Base-by-base conservation (phyloP, 1,284 basidiomycete species). In the Puccinia coronata region DNA sequence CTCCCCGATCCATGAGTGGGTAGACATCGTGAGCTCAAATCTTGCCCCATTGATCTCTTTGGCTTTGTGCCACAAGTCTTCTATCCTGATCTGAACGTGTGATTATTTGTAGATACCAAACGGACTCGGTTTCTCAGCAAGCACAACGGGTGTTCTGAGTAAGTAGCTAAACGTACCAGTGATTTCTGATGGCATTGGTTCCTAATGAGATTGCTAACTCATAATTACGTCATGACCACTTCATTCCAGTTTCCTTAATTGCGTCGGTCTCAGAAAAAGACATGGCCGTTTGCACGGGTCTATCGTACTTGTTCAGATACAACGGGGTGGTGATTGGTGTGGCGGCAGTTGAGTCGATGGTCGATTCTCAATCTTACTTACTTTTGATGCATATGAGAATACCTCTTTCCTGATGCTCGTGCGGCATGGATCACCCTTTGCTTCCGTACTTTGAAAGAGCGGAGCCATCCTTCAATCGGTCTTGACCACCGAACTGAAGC, bases 241-340 rank as follows among this genome's bases (percentile, higher is more conserved):
- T 20, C 14, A 8, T 8, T 20, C 23, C 59, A 59, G 67, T 71
- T 61, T 71, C 79, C 25, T 83, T 86, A 43, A 86, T 86, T 82
- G 85, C 86, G 75, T 75, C 75, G 18, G 86, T 86, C 0, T 80
- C 83, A 1, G 79, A 83, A 5, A 55, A 80, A 3, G 82, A 85
- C 9, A 84, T 86, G 16, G 85, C 85, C 11, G 85, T 86, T 14
- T 84, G 84, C 5, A 86, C 86, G 4, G 84, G 83, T 39, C 84
- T 86, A 83, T 84, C 84, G 70, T 86, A 86, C 78, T 83, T 86
- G 65, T 85, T 86, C 25, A 83, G 86, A 61, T 84, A 84, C 31
- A 84, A 85, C 14, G 86, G 86, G 25, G 86, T 86, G 81, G 85
- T 86, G 47, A 71, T 86, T 1, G 86, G 86, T 28, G 85, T 86